Evolutionary conservation across 2,329 filamentous ascomycete species (phyloP).

Genomic region (Dothistroma pini): DNA sequence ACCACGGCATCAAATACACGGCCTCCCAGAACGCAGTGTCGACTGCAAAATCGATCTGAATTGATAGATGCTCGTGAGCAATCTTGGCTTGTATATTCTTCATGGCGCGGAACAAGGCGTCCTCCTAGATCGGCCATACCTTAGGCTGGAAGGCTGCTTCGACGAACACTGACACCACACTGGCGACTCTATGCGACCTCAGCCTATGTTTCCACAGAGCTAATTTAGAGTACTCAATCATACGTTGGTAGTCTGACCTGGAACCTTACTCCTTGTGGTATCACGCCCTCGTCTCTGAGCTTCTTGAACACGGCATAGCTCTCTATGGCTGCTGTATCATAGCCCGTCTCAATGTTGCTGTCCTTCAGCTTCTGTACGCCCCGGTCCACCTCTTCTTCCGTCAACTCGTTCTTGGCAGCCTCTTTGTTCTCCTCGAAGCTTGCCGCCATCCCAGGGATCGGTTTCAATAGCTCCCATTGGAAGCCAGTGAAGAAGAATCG

Average conservation of each 20-base stretch:
- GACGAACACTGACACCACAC: slow-evolving; percentile 24
- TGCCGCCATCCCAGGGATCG: slow-evolving; percentile 9
- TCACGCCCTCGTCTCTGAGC: slow-evolving; percentile 30
- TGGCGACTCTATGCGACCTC: slow-evolving; percentile 14
- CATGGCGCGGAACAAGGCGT: slow-evolving; percentile 30
- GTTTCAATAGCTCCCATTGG: slow-evolving; percentile 25
- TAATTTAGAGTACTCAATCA: background rate
- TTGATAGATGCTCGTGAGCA: slow-evolving; percentile 33
- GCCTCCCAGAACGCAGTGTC: slow-evolving; percentile 33
- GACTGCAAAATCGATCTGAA: slow-evolving; percentile 35
- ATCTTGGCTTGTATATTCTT: slow-evolving; percentile 31
- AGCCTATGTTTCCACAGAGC: background rate
- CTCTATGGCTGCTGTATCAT: slow-evolving; percentile 32
- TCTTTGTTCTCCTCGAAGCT: slow-evolving; percentile 10
- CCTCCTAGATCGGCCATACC: slow-evolving; percentile 34
- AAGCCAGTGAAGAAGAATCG: slow-evolving; percentile 36
- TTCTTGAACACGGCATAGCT: slow-evolving; percentile 33
- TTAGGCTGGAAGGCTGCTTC: slow-evolving; percentile 26
- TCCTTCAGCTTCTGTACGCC: slow-evolving; percentile 19
- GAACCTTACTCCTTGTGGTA: slow-evolving; percentile 30
- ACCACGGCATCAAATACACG: slow-evolving; percentile 11
- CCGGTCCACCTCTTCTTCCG: slow-evolving; percentile 17
- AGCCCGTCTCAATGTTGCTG: slow-evolving; percentile 28
- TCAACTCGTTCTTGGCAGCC: slow-evolving; percentile 12
- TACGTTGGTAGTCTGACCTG: slow-evolving; percentile 34